phyloP scores from a whole-genome alignment of 176 grass and related monocot genomes.

The Avena eriantha region DNA sequence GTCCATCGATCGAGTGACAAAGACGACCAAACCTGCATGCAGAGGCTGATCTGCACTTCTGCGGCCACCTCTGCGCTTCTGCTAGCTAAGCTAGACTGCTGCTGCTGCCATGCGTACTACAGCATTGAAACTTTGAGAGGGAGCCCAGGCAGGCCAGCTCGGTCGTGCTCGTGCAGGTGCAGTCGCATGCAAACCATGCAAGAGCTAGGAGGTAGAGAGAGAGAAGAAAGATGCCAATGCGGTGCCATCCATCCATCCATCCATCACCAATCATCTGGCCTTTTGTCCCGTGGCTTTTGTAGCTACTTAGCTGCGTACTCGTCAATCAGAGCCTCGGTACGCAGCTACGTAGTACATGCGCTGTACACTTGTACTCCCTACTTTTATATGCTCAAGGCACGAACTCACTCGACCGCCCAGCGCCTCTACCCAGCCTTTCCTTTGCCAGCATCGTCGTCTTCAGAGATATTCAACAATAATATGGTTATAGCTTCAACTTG shows the following conservation, averaged over 20 bases:
- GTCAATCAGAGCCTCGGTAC: background rate
- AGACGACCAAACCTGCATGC: slow-evolving; percentile 38
- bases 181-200: slow-evolving; percentile 25
- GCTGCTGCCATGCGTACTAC: slow-evolving; percentile 28
- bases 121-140: slow-evolving; percentile 27
- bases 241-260: slow-evolving; percentile 23
- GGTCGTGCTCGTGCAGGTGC: background rate
- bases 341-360: background rate
- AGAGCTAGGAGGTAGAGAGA: slow-evolving; percentile 17
- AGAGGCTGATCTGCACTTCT: background rate
- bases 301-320: background rate
- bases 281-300: slow-evolving; percentile 28
- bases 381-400: background rate
- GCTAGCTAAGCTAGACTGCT: background rate
- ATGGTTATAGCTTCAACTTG: too few relatives aligned
- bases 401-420: too few relatives aligned
- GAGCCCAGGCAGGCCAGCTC: background rate
- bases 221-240: slow-evolving; percentile 48
- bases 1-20: slow-evolving; percentile 21
- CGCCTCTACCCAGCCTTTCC: too few relatives aligned
- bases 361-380: background rate
- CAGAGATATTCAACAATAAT: too few relatives aligned
- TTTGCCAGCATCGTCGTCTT: background rate
- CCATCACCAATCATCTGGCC: slow-evolving; percentile 24
- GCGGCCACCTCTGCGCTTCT: background rate